A percentile compares a stretch with the other conserved stretches of the same genome.
Evolutionary conservation across 2,329 filamentous ascomycete species (phyloP).

Genomic region (Cercospora zeae-maydis): DNA sequence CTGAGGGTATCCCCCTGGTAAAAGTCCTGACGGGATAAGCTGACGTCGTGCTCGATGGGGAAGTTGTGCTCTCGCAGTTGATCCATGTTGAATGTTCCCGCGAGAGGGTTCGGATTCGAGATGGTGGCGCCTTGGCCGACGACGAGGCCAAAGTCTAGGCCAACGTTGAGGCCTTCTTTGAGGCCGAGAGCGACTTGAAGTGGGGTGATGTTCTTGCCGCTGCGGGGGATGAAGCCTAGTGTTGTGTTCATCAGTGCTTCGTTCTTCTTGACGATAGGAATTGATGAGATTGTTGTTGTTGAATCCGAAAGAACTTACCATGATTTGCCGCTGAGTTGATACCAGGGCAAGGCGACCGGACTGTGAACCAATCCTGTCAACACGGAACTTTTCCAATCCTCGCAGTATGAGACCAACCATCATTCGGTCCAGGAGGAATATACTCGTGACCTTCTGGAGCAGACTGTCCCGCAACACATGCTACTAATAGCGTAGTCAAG

Average conservation of each 20-base stretch:
- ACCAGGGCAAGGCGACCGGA: constrained; percentile 16
- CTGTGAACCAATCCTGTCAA: background rate
- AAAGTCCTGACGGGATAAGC: constrained; percentile 33
- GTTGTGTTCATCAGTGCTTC: background rate
- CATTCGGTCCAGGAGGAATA: background rate
- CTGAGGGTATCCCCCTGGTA: constrained; percentile 34
- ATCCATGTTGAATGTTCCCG: background rate
- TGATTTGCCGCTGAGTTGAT: constrained; percentile 17
- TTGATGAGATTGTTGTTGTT: no score
- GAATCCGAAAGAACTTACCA: background rate
- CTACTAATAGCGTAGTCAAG: background rate
- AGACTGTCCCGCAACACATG: no score
- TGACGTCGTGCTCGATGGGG: constrained; percentile 37
- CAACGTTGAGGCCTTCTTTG: constrained; percentile 26
- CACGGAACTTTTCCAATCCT: background rate
- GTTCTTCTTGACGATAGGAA: no score
- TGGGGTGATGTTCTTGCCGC: constrained; percentile 26
- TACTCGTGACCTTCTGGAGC: background rate
- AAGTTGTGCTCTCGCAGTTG: constrained; percentile 20
- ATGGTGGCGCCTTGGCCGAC: constrained; percentile 26
- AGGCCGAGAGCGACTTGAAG: constrained; percentile 25
- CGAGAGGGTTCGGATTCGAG: constrained; percentile 18
- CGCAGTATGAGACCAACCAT: background rate
- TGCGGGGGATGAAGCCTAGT: constrained; percentile 26
- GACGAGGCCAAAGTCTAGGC: constrained; percentile 25